Evolutionary conservation across 1,284 basidiomycete species (phyloP).

Genomic region (Fomitopsis schrenkii): DNA sequence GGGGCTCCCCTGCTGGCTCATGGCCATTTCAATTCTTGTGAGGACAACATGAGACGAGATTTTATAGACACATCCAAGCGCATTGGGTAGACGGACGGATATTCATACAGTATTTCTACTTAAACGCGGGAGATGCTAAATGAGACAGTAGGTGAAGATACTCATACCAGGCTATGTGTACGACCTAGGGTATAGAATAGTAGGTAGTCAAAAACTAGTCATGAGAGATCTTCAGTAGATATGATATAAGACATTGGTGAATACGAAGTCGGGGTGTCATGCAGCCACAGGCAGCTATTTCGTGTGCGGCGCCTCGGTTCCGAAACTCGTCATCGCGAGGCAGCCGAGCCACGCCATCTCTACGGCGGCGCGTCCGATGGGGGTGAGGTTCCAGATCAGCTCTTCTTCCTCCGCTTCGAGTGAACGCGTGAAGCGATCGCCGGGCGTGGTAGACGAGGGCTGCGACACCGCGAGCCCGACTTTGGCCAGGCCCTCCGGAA

Average conservation of each 20-base stretch:
- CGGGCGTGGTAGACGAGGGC: constrained; percentile 6
- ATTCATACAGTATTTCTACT: constrained; percentile 1
- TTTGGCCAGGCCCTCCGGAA: constrained; percentile 62
- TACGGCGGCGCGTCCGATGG: constrained; percentile 69
- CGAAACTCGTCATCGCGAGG: constrained; percentile 70
- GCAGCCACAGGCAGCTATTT: neutral
- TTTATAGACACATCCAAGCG: neutral
- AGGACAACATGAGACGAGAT: too few relatives aligned
- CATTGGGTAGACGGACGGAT: neutral
- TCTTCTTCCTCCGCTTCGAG: constrained; percentile 35
- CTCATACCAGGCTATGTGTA: neutral
- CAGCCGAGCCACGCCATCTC: constrained; percentile 83
- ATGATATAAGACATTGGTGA: neutral
- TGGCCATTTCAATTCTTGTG: too few relatives aligned
- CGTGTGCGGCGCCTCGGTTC: constrained; percentile 2
- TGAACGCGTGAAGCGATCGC: constrained; percentile 19
- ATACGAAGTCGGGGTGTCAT: neutral
- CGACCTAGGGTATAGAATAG: neutral
- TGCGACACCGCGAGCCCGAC: constrained; percentile 52
- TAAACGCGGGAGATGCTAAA: neutral
- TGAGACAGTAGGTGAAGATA: neutral
- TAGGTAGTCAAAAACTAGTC: neutral
- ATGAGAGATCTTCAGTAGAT: neutral
- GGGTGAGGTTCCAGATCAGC: constrained; percentile 47
- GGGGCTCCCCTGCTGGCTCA: too few relatives aligned